Conservation (phyloP, 2,329 filamentous ascomycete species). For the Neonectria ditissima region DNA sequence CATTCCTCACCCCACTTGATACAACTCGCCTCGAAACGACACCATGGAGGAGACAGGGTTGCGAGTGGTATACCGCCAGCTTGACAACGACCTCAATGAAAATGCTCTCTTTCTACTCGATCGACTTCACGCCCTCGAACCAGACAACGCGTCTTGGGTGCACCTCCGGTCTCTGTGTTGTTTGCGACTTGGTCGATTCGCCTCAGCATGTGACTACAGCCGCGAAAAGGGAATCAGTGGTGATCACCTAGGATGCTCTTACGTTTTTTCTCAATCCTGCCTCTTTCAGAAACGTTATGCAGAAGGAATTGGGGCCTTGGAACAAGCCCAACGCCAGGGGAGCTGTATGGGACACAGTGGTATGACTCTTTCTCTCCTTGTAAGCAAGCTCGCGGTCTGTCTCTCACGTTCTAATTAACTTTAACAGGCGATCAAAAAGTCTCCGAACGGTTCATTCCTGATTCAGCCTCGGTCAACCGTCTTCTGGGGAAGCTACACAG, state of each 20-base stretch:
- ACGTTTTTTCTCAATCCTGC: constrained; percentile 33
- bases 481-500: constrained; percentile 34
- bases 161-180: constrained; percentile 35
- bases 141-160: constrained; percentile 29
- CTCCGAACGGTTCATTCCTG: constrained; percentile 30
- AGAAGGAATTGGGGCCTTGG: constrained; percentile 32
- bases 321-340: constrained; percentile 13
- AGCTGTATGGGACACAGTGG: constrained; percentile 22
- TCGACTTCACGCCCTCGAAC: constrained; percentile 25
- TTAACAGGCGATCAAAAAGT: constrained; percentile 10
- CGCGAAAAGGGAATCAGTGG: constrained; percentile 17
- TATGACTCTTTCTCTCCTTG: not conserved
- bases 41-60: no score
- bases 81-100: constrained; percentile 29
- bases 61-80: constrained; percentile 20
- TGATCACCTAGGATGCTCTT: constrained; percentile 32
- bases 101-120: constrained; percentile 27
- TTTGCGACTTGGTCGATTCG: constrained; percentile 29
- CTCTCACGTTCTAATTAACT: constrained; percentile 3
- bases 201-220: constrained; percentile 22
- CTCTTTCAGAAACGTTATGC: constrained; percentile 26
- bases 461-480: constrained; percentile 26
- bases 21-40: no score
- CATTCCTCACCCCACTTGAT: no score
- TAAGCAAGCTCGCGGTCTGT: no score